These are phyloP conservation scores for Pythium aphanidermatum DNA, from an alignment of 352 stramenopile genomes.

Conservation along the genomic window DNA sequence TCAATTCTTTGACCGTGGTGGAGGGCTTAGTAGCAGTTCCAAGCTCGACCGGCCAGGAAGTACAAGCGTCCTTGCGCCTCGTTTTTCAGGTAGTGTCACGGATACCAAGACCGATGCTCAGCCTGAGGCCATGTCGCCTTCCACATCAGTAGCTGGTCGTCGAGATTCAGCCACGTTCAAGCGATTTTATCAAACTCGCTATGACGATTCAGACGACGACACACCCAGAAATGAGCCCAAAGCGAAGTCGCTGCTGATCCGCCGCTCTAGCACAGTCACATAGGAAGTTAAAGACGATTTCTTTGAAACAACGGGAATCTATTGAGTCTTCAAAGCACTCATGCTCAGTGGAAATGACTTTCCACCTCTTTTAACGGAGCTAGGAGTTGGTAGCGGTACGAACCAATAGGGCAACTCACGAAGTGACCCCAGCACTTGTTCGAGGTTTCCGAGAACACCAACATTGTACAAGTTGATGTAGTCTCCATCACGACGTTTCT, in stretches of 20 bases:
- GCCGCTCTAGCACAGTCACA: constrained; percentile 19
- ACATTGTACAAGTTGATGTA: constrained; percentile 82
- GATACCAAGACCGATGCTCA: not conserved
- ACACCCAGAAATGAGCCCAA: not conserved
- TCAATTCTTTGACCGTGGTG: constrained; percentile 42
- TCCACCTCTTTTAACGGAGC: constrained; percentile 31
- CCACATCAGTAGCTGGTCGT: constrained; percentile 6
- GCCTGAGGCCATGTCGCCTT: not conserved
- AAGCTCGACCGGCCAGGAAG: not conserved
- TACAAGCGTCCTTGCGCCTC: too few relatives aligned
- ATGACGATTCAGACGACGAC: constrained; percentile 30
- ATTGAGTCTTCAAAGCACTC: constrained; percentile 48
- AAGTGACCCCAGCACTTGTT: constrained; percentile 70
- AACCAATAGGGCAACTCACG: constrained; percentile 64
- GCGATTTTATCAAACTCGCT: constrained; percentile 60
- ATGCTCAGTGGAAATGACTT: constrained; percentile 48
- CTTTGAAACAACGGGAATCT: too few relatives aligned
- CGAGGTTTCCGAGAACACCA: constrained; percentile 62
- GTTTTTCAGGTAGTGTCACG: not conserved
- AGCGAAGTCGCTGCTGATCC: constrained; percentile 4
- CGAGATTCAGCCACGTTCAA: constrained; percentile 24
- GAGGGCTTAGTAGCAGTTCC: not conserved
- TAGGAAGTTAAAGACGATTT: constrained; percentile 7
- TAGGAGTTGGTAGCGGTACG: constrained; percentile 55
- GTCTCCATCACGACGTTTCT: constrained; percentile 71